Evolutionary conservation across 139 green algal genomes (phyloP).

Genomic region (Chlorella vulgaris): DNA sequence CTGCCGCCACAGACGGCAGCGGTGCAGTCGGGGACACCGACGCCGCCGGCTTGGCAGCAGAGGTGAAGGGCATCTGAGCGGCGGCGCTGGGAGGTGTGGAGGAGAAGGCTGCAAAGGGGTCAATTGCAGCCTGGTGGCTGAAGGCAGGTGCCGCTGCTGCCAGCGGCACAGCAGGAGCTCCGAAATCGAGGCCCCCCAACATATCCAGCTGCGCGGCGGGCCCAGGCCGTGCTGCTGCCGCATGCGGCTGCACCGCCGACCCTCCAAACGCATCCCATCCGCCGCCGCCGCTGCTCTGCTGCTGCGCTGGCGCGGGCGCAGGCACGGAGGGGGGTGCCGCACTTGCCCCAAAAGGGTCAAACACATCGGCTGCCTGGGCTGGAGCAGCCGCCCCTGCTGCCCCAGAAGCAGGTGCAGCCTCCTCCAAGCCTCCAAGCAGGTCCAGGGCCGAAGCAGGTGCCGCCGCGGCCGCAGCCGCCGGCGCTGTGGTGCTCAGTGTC

Average conservation of each 20-base stretch:
- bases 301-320: too few species aligned
- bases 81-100: too few species aligned
- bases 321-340: neutral
- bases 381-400: neutral
- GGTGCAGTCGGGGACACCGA: neutral
- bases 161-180: neutral
- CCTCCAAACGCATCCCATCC: too few species aligned
- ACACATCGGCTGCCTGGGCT: neutral
- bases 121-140: too few species aligned
- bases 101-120: neutral
- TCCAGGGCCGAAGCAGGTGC: neutral
- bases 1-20: slow-evolving; percentile 15
- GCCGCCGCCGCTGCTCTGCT: too few species aligned
- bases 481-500: neutral
- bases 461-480: neutral
- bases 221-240: too few species aligned
- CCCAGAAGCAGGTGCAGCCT: too few species aligned
- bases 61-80: too few species aligned
- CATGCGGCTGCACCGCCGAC: too few species aligned
- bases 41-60: slow-evolving; percentile 22
- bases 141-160: neutral
- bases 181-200: neutral
- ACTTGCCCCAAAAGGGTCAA: slow-evolving; percentile 1
- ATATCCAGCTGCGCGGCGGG: neutral
- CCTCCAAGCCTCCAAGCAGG: slow-evolving; percentile 14